These are phyloP conservation scores for Crucibulum laeve DNA, from an alignment of 768 basidiomycete species.

Conservation along the genomic window DNA sequence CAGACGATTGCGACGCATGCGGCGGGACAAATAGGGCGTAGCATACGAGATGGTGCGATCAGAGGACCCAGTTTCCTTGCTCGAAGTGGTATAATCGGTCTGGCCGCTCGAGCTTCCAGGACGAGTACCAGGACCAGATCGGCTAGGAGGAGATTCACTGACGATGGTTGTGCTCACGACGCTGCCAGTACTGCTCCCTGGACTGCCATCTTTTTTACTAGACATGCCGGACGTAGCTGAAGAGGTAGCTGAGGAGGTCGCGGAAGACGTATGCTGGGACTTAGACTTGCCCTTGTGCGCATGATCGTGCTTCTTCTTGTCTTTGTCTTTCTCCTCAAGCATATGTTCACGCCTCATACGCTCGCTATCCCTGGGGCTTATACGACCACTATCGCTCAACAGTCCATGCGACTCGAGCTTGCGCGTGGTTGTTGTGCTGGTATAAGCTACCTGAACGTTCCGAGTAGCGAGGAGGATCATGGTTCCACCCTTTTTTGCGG, in stretches of 20 bases:
- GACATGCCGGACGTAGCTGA: background rate
- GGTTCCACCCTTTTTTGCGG: constrained; percentile 24
- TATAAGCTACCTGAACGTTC: constrained; percentile 75
- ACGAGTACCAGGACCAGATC: background rate
- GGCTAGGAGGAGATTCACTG: constrained; percentile 8
- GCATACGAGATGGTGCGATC: background rate
- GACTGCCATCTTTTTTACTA: constrained; percentile 6
- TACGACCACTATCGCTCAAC: constrained; percentile 39
- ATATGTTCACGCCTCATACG: constrained; percentile 17
- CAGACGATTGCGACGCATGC: constrained; percentile 4
- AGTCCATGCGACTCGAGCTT: constrained; percentile 66
- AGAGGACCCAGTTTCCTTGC: background rate
- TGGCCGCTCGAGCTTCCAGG: background rate
- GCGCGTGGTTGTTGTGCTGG: constrained; percentile 69
- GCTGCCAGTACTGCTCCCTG: constrained; percentile 23
- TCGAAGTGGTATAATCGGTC: too few species aligned
- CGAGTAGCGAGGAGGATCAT: constrained; percentile 70
- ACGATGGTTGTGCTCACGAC: constrained; percentile 12
- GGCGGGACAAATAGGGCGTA: background rate
- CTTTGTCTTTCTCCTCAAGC: constrained; percentile 16
- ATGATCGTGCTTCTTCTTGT: constrained; percentile 12
- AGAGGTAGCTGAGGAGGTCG: background rate
- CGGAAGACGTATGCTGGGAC: background rate
- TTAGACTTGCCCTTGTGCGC: constrained; percentile 11
- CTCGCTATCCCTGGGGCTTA: constrained; percentile 28